These are phyloP conservation scores for Serendipita sp. DNA, from an alignment of 1,284 basidiomycete species.

Conservation along the genomic window DNA sequence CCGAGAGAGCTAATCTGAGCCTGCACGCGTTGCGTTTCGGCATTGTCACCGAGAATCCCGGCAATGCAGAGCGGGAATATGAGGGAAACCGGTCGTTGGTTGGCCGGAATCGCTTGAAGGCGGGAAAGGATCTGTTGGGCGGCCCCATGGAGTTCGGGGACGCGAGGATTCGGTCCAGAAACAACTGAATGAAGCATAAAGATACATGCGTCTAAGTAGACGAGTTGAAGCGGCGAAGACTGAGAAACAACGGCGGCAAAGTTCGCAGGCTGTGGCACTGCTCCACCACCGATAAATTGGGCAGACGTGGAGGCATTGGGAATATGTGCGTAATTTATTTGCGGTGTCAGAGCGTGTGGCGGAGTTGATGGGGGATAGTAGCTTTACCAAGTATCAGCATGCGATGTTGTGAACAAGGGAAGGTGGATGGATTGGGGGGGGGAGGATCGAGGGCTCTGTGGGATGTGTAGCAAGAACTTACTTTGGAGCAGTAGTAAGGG, in stretches of 20 bases:
- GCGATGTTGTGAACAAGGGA: neutral
- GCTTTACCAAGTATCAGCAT: neutral
- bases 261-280: neutral
- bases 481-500: neutral
- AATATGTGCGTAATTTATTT: neutral
- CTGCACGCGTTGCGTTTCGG: neutral
- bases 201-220: neutral
- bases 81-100: neutral
- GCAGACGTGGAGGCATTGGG: neutral
- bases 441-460: neutral
- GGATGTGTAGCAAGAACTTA: neutral
- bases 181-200: conserved; percentile 1
- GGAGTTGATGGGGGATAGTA: neutral
- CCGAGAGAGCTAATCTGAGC: neutral
- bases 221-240: neutral
- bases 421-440: neutral
- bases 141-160: neutral
- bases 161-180: conserved; percentile 1
- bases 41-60: neutral
- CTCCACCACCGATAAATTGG: neutral
- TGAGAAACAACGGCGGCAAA: neutral
- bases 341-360: neutral
- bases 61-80: conserved; percentile 2
- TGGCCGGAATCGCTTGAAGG: neutral
- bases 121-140: neutral